Evolutionary conservation across 192 early-diverging fungal genomes (phyloP), one percentile per base, ranked within the genome.

Genomic region (Umbelopsis sp.): DNA sequence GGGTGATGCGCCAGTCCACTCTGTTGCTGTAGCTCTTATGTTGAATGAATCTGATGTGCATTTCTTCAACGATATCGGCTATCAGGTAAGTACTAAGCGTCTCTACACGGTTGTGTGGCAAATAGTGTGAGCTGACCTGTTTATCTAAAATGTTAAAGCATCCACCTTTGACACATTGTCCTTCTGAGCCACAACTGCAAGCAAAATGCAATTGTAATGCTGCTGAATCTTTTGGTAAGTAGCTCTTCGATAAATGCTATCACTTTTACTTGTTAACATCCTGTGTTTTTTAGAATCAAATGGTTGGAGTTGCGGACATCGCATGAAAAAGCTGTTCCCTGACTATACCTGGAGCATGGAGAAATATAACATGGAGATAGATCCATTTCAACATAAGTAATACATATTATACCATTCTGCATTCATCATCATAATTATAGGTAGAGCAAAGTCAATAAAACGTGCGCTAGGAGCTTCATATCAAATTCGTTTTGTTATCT

Each of bases 61-160:
- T 73, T 91, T 81, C 72, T 91, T 91, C 66, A 76, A 87, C 37
- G 86, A 91, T 65, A 89, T 90, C 41, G 90, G 88, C n/a, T 90
- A 88, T 74, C 78, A 25, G 4, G 55, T 61, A 61, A 61, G 18
- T 20, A 2, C 12, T n/a, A 16, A 16, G 4, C 12, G 4, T 69
- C 53, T 80, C 74, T 52, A 47, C 71, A 21, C 71, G 58, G 48
- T 66, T 77, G 20, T 20, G n/a, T 30, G 27, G 27, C 27, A 30
- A 2, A 30, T 30, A 30, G 1, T 30, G 27, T 30, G 27, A 30
- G 27, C 27, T 30, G 27, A 30, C 3, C 27, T 30, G 3, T 30
- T 30, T 2, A 1, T 52, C 10, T 61, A 2, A 15, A 35, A 13
- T 61, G 13, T 30, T 30, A 30, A 35, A 76, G 35, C 92, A 94